Conservation (phyloP, 1,284 basidiomycete genomes). For the Mycosarcoma maydis region DNA sequence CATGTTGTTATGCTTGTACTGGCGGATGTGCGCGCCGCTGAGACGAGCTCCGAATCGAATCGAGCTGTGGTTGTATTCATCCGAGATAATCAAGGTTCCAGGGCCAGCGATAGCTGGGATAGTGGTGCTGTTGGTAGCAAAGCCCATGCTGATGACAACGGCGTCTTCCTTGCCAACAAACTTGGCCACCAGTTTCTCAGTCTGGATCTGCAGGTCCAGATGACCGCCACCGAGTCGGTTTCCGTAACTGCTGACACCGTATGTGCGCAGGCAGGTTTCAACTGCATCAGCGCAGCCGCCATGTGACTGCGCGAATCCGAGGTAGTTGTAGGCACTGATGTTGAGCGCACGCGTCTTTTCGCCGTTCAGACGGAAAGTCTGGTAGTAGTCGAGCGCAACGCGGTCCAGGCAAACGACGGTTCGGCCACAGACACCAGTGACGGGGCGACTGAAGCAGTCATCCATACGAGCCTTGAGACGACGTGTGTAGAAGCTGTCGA, state of each 20-base stretch:
- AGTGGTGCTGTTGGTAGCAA: conserved; percentile 95
- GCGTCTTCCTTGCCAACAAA: conserved; percentile 91
- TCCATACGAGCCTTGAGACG: conserved; percentile 93
- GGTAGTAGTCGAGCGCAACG: conserved; percentile 82
- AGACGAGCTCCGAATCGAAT: conserved; percentile 92
- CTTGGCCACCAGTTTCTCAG: conserved; percentile 86
- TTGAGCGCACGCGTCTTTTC: conserved; percentile 87
- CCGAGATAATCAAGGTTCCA: conserved; percentile 93
- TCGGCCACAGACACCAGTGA: conserved; percentile 93
- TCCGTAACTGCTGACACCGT: conserved; percentile 80
- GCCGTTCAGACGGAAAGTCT: conserved; percentile 81
- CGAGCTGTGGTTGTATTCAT: conserved; percentile 95
- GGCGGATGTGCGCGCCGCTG: conserved; percentile 86
- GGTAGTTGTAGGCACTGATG: conserved; percentile 98
- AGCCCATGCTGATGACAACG: conserved; percentile 93
- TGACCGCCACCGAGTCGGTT: conserved; percentile 83
- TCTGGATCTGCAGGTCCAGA: conserved; percentile 81
- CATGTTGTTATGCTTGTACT: conserved; percentile 99
- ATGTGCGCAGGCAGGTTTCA: conserved; percentile 69
- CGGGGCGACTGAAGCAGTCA: conserved; percentile 92
- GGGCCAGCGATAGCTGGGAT: conserved; percentile 91
- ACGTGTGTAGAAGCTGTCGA: conserved; percentile 98
- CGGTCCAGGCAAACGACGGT: conserved; percentile 90
- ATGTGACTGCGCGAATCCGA: conserved; percentile 93
- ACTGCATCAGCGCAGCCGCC: conserved; percentile 94